Percentiles rank a stretch among this genome's conserved stretches.
Evolutionary conservation across 768 basidiomycete genomes (phyloP).

Genomic region (Mycena vulgaris): DNA sequence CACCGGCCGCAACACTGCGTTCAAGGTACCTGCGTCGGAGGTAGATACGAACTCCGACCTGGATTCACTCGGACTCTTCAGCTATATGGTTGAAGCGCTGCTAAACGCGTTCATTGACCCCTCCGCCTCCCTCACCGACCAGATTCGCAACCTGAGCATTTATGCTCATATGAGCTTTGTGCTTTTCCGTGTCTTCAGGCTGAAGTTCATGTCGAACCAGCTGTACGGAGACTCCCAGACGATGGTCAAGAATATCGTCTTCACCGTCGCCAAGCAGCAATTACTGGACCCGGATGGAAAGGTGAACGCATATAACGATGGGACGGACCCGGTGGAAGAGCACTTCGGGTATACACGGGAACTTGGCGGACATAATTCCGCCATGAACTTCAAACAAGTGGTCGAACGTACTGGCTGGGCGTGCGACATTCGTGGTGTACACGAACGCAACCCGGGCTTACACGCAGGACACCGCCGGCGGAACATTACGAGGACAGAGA

Average conservation of each 20-base stretch:
- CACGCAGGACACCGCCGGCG: neutral
- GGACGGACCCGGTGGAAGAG: neutral
- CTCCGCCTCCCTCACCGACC: constrained; percentile 41
- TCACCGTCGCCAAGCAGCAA: constrained; percentile 41
- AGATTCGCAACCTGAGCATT: constrained; percentile 43
- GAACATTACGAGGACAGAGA: neutral
- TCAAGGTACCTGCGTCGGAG: constrained; percentile 3
- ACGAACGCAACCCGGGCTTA: neutral
- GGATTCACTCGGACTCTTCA: constrained; percentile 21
- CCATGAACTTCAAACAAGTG: neutral
- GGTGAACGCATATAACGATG: constrained; percentile 36
- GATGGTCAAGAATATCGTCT: too few species aligned
- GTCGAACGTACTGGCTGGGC: constrained; percentile 1
- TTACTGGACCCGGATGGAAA: constrained; percentile 35
- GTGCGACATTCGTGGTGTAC: neutral
- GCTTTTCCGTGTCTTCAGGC: constrained; percentile 38
- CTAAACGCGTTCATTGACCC: constrained; percentile 45
- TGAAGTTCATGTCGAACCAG: constrained; percentile 45
- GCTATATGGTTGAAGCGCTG: constrained; percentile 30
- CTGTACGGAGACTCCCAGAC: constrained; percentile 49
- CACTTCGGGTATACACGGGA: constrained; percentile 18
- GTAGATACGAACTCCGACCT: neutral
- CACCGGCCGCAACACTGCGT: neutral
- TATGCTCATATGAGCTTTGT: constrained; percentile 44
- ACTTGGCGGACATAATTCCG: neutral